Base-by-base conservation (phyloP, 2,329 filamentous ascomycete species). In the Apiospora rasikravindrae region DNA sequence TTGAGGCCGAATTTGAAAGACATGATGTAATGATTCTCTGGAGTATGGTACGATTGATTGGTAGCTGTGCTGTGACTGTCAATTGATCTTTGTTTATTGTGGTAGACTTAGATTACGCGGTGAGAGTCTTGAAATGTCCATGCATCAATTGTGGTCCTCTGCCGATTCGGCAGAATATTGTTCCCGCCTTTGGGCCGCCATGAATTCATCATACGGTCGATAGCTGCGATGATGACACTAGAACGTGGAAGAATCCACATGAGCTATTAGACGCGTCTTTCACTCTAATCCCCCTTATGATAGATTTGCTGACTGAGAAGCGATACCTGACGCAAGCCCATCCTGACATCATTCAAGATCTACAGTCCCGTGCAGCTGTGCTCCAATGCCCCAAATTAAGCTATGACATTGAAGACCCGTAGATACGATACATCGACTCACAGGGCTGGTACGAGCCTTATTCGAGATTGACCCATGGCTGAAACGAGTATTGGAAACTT, bases 1-100 rank as follows among this genome's bases (percentile, higher is more conserved):
- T 72, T 73, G 37, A 73, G 45, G 47, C 70, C 72, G 29, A 73
- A 71, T 19, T 26, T 51, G 33, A 64, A 71, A 26, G 72, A 66
- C 70, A 73, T 73, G 16, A 47, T 70, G 53, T 42, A n/a, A 47
- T 49, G 33, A 53, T 49, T 51, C 33, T 69, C 33, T 64, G 57
- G 29, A 40, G 24, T 49, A 49, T 49, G 45, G 42, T 47, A 47
- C 29, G n/a, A n/a, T n/a, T 51, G 49, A 37, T 64, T 61, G 53
- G 53, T 49, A 37, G 53, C 29, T 29, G 53, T 61, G 33, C 53
- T 22, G 53, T 22, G 29, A 22, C 53, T 61, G 53, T 61, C 53
- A 61, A 61, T 37, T 61, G 53, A 49, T 49, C 53, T 61, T 61
- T 61, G 53, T 61, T 61, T 61, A 61, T 61, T 14, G 29, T 37